Conservation (phyloP, 345 rosid genomes). For the Orychophragmus violaceus region DNA sequence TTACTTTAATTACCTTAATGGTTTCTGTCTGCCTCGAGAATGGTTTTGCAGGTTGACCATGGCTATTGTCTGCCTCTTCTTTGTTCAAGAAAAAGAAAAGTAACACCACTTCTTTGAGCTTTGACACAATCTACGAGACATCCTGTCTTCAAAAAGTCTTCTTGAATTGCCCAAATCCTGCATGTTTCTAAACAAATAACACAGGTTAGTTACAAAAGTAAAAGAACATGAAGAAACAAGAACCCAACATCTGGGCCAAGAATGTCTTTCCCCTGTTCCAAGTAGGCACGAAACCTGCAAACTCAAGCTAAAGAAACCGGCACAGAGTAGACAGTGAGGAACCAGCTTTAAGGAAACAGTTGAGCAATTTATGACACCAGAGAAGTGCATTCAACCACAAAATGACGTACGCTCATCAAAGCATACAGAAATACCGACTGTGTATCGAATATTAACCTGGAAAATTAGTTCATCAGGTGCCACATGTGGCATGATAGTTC, state of each 20-base stretch:
- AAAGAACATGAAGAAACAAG: slow-evolving; percentile 18
- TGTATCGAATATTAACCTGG: slow-evolving; percentile 39
- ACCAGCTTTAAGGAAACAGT: slow-evolving; percentile 16
- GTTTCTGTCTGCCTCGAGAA: slow-evolving; percentile 19
- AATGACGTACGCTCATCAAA: not conserved
- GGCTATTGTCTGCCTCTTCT: slow-evolving; percentile 7
- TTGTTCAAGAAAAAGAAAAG: too few relatives aligned
- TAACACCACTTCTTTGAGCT: slow-evolving; percentile 1
- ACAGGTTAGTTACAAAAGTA: slow-evolving; percentile 8
- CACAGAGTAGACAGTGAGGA: slow-evolving; percentile 5
- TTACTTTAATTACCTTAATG: slow-evolving; percentile 10
- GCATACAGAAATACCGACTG: not conserved
- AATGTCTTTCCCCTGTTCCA: slow-evolving; percentile 17
- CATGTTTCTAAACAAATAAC: slow-evolving; percentile 7
- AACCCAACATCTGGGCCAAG: slow-evolving; percentile 27
- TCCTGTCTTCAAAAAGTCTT: slow-evolving; percentile 27
- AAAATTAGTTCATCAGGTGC: slow-evolving; percentile 67
- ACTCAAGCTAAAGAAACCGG: slow-evolving; percentile 12
- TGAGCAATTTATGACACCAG: not conserved
- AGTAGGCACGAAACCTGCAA: slow-evolving; percentile 24
- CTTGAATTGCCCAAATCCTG: slow-evolving; percentile 22
- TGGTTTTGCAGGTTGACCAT: slow-evolving; percentile 25
- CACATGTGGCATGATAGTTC: slow-evolving; percentile 78
- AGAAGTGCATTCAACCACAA: not conserved
- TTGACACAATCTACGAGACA: slow-evolving; percentile 21